These are phyloP conservation scores for Excoecaria cochinchinensis DNA, from an alignment of 345 rosid species.

Conservation along the genomic window DNA sequence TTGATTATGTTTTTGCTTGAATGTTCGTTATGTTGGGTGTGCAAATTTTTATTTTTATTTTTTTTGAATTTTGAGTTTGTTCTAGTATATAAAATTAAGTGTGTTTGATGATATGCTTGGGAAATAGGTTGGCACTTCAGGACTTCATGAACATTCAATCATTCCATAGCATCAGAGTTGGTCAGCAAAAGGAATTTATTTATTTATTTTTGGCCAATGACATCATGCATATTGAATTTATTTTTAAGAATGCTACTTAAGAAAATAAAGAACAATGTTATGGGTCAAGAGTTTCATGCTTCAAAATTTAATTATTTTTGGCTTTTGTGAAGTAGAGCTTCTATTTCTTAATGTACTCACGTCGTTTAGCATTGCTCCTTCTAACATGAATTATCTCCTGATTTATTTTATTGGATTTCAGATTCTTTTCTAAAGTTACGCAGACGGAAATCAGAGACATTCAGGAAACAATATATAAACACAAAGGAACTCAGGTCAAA, in stretches of 20 bases:
- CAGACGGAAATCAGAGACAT: constrained; percentile 83
- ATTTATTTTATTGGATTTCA: constrained; percentile 23
- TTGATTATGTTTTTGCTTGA: neutral
- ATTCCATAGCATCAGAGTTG: neutral
- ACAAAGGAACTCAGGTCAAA: constrained; percentile 70
- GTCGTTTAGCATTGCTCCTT: neutral
- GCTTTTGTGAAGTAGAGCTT: neutral
- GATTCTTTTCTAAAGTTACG: constrained; percentile 52
- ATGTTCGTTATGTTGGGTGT: neutral
- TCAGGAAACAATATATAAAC: constrained; percentile 74
- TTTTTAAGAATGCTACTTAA: constrained; percentile 1
- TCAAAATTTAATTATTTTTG: constrained; percentile 1
- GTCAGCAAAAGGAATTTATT: neutral
- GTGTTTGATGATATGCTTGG: neutral
- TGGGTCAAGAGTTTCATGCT: neutral
- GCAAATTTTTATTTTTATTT: constrained; percentile 2
- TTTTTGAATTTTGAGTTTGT: neutral
- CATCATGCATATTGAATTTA: neutral
- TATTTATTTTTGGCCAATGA: neutral
- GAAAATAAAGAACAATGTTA: neutral
- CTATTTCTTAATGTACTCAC: neutral
- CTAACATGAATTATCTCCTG: constrained; percentile 1
- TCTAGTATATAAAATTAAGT: neutral
- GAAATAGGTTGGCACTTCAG: neutral
- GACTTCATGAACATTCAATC: neutral